Conservation (phyloP, 306 rosid genomes). For the Prunus davidiana region DNA sequence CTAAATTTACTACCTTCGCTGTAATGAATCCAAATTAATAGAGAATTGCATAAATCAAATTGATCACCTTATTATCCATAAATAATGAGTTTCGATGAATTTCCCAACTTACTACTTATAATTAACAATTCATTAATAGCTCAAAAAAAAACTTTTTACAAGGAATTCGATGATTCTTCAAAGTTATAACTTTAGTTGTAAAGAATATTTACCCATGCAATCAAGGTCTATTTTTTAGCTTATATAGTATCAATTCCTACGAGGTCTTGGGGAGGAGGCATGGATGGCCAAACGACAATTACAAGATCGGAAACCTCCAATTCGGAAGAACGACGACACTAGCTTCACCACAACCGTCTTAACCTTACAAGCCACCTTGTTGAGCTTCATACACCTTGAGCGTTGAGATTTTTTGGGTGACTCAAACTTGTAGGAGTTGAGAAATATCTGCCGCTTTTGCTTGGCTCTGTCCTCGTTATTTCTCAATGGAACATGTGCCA, state of each 20-base stretch:
- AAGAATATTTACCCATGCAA: not conserved
- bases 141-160: not conserved
- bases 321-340: conserved; percentile 31
- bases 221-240: not conserved
- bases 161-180: not conserved
- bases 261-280: conserved; percentile 28
- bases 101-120: not conserved
- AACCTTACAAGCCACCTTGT: conserved; percentile 44
- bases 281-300: conserved; percentile 31
- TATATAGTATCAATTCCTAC: conserved; percentile 3
- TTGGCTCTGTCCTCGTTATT: conserved; percentile 50
- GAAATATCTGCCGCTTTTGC: conserved; percentile 56
- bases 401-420: conserved; percentile 22
- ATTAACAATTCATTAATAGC: not conserved
- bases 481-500: conserved; percentile 34
- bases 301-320: conserved; percentile 33
- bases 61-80: not conserved
- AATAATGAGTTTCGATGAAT: not conserved
- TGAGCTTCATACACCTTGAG: conserved; percentile 20
- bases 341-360: conserved; percentile 41
- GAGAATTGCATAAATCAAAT: not conserved
- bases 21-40: not conserved
- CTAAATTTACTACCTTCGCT: conserved; percentile 4
- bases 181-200: not conserved
- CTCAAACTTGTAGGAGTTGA: conserved; percentile 49